phyloP scores from a whole-genome alignment of 164 flowering plant genomes.

The Berberis thunbergii region DNA sequence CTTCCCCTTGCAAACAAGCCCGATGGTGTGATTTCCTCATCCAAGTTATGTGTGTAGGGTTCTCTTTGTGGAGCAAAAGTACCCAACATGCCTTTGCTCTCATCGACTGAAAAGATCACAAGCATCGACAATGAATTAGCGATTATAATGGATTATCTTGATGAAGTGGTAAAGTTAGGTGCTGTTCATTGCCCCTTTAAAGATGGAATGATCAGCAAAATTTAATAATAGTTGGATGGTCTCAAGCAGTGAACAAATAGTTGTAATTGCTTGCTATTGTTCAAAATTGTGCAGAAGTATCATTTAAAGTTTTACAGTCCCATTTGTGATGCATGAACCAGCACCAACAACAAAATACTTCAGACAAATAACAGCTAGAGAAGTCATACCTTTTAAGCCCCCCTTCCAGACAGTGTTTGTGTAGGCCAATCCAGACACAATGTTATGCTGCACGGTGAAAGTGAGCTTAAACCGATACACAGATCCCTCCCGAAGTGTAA shows the following conservation, averaged over 20 bases:
- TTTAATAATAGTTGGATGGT: too few relatives aligned
- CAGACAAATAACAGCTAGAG: background rate
- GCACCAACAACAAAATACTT: too few relatives aligned
- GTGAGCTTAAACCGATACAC: constrained; percentile 48
- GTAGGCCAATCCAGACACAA: constrained; percentile 66
- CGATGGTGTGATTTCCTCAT: constrained; percentile 70
- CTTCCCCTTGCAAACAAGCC: constrained; percentile 67
- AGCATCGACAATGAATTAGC: too few relatives aligned
- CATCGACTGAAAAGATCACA: constrained; percentile 37
- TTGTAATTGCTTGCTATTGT: too few relatives aligned
- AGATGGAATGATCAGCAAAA: too few relatives aligned
- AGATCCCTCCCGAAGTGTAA: constrained; percentile 63
- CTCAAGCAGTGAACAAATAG: too few relatives aligned
- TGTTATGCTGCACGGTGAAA: constrained; percentile 59
- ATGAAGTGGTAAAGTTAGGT: too few relatives aligned
- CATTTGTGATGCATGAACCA: too few relatives aligned
- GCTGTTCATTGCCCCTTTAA: too few relatives aligned
- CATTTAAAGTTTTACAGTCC: too few relatives aligned
- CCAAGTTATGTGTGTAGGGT: constrained; percentile 47
- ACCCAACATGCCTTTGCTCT: constrained; percentile 73
- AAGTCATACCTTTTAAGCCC: constrained; percentile 46
- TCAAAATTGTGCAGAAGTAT: too few relatives aligned
- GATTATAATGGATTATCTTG: too few relatives aligned
- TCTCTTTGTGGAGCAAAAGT: constrained; percentile 71
- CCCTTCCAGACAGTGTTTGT: constrained; percentile 72